Base-by-base conservation (phyloP, 345 rosid genomes). In the Euphorbia peplus region DNA sequence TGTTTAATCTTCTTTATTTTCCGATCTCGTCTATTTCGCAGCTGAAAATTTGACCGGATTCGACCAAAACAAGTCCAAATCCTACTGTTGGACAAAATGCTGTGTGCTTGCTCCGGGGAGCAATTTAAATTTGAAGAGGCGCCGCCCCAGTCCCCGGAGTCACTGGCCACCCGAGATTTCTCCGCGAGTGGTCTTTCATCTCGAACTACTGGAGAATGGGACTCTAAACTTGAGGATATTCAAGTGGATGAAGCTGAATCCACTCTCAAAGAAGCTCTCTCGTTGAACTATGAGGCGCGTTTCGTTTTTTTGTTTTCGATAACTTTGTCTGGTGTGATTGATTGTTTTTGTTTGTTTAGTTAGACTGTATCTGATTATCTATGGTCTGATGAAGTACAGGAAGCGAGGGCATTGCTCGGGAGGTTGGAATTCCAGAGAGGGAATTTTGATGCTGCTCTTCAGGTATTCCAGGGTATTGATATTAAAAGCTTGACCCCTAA, bases 71-170 rank as follows among this genome's bases (percentile, higher is more conserved):
- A 63, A 63, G 42, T 47, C 50, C 42, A 19, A 46, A n/a, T 54
- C 47, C n/a, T 54, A 47, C 14, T 5, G 2, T 29, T 42, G 64
- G 46, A 37, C 19, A 83, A 76, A 75, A 92, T 92, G 98, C 72
- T 95, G 92, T 92, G 98, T 72, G 90, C 98, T 79, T 95, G 98
- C 75, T 95, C 99, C 30, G 96, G 99, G 21, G 96, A 92, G 81
- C 98, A 86, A 57, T 92, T 95, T 83, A 86, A 87, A 70, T 80
- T 90, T 39, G 97, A 95, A 70, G 99, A 95, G 18, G 86, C 86
- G 66, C 92, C 96, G 5, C 88, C n/a, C n/a, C n/a, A 83, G 59
- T 91, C 99, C 14, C 97, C 97, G 54, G 98, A 88, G 61, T 90
- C 99, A 4, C 76, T 95, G 67, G 98, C 99, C 44, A 95, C 97